These are phyloP conservation scores for Trichoderma harzianum DNA, from an alignment of 2,329 filamentous ascomycete genomes.

Conservation along the genomic window DNA sequence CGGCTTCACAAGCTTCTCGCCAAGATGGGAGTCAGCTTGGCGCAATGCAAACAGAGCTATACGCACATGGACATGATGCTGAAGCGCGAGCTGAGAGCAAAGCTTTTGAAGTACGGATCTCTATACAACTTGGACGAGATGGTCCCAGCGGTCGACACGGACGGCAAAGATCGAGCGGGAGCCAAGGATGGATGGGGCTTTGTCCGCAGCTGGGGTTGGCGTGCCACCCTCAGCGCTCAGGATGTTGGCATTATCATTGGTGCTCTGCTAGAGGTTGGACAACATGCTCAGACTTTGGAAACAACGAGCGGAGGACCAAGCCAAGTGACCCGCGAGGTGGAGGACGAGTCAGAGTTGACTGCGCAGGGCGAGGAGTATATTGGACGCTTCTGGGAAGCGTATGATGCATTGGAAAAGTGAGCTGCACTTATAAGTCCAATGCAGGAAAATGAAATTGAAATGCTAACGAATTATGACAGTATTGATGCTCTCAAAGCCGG, in stretches of 20 bases:
- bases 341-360: constrained; percentile 46
- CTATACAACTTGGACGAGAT: constrained; percentile 92
- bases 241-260: constrained; percentile 93
- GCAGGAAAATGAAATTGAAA: background rate
- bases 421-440: constrained; percentile 24
- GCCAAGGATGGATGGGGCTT: constrained; percentile 95
- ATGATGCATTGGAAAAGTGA: constrained; percentile 68
- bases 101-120: constrained; percentile 86
- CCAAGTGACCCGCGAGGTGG: constrained; percentile 40
- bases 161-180: constrained; percentile 64
- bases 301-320: constrained; percentile 27
- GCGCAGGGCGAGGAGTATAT: constrained; percentile 63
- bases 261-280: constrained; percentile 88
- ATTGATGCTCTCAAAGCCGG: constrained; percentile 73
- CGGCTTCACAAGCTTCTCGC: constrained; percentile 89
- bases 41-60: constrained; percentile 92
- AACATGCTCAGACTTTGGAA: constrained; percentile 41
- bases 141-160: constrained; percentile 73
- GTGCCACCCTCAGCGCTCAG: constrained; percentile 86
- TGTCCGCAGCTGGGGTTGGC: constrained; percentile 96
- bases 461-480: constrained; percentile 37
- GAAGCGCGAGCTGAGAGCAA: constrained; percentile 79
- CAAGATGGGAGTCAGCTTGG: constrained; percentile 95
- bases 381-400: constrained; percentile 66
- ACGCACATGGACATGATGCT: constrained; percentile 98